A percentile compares a stretch with the other conserved stretches of the same genome.
Conservation (phyloP, 2,329 filamentous ascomycete genomes). For the Grosmannia clavigera region DNA sequence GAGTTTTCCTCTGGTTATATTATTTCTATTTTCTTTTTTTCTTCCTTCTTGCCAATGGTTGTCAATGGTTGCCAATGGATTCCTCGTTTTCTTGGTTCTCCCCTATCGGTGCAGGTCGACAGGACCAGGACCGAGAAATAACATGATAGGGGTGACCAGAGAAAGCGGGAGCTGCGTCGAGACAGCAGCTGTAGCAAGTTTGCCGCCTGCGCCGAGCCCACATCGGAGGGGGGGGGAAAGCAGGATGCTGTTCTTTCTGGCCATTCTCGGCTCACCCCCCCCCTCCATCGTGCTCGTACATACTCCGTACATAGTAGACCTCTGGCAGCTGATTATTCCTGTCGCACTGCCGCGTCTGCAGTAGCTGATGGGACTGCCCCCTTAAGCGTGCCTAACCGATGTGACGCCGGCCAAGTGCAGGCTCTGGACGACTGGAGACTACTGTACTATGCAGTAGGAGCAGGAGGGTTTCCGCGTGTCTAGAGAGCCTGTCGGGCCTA, state of each 20-base stretch:
- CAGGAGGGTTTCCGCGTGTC: no score
- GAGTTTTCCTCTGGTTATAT: no score
- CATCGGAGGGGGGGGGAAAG: not conserved
- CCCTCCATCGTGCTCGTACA: not conserved
- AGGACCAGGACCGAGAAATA: not conserved
- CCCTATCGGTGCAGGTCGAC: no score
- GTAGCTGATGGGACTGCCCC: not conserved
- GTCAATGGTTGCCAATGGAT: not conserved
- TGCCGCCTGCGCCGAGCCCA: not conserved
- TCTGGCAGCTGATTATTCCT: not conserved
- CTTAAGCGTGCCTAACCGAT: not conserved
- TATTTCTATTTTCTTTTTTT: not conserved
- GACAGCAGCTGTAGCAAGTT: not conserved
- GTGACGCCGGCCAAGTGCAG: not conserved
- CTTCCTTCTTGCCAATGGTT: no score
- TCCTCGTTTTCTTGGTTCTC: not conserved
- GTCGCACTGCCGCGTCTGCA: not conserved
- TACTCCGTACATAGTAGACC: not conserved
- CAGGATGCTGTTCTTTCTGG: not conserved
- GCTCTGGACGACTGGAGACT: not conserved
- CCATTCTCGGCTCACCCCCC: not conserved
- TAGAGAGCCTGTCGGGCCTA: no score
- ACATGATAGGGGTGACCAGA: not conserved
- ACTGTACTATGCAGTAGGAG: not conserved
- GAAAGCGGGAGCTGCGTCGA: not conserved